Percentiles rank a stretch among this genome's conserved stretches.
phyloP scores from a whole-genome alignment of 768 basidiomycete genomes.

The Kwoniella dendrophila region DNA sequence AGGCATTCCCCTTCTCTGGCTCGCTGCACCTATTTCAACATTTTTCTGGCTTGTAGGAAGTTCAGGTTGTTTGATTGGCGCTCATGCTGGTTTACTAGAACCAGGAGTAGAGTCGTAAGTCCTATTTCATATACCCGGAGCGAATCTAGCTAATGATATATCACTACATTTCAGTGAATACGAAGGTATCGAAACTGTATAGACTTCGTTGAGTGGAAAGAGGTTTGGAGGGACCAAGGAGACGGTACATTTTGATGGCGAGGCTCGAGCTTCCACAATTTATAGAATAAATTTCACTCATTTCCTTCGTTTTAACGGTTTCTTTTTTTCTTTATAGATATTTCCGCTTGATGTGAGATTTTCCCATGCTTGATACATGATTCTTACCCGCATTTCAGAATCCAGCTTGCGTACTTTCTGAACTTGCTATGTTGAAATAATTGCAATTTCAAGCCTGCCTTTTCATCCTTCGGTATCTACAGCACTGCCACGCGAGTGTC shows the following conservation, averaged over 20 bases:
- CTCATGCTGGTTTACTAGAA: constrained; percentile 83
- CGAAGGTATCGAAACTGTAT: constrained; percentile 24
- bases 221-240: no score
- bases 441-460: no score
- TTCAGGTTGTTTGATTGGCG: constrained; percentile 75
- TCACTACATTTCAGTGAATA: constrained; percentile 1
- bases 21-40: constrained; percentile 61
- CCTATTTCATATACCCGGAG: neutral
- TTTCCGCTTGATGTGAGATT: neutral
- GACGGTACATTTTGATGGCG: no score
- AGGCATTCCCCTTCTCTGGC: constrained; percentile 43
- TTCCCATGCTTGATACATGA: neutral
- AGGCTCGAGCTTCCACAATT: no score
- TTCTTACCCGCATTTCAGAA: no score
- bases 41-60: constrained; percentile 96
- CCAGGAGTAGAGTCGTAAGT: constrained; percentile 73
- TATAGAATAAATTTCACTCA: no score
- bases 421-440: no score
- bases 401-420: neutral
- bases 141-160: neutral
- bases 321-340: neutral
- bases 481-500: constrained; percentile 5
- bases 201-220: no score
- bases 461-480: no score
- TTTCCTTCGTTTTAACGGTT: no score